Conservation (phyloP, 2,329 filamentous ascomycete species). For the Epichloe baconii region DNA sequence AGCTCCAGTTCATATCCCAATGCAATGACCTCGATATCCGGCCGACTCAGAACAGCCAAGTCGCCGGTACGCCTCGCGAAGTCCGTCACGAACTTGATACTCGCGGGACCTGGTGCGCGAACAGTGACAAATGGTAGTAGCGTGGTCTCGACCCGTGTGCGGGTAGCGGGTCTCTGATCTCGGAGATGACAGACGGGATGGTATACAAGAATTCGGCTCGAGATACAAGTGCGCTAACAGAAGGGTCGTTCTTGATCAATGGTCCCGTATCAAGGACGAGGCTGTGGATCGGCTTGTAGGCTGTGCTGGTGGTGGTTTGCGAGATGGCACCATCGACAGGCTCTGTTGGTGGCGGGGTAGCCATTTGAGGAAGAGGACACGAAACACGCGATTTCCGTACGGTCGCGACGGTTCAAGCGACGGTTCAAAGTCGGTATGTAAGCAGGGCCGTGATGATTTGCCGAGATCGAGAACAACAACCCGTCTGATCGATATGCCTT, state of each 20-base stretch:
- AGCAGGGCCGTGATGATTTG: too few relatives aligned
- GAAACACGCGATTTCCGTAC: not conserved
- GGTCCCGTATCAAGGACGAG: conserved; percentile 85
- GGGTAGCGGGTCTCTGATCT: conserved; percentile 79
- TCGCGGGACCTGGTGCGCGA: conserved; percentile 60
- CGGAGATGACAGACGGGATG: conserved; percentile 70
- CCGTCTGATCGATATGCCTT: too few relatives aligned
- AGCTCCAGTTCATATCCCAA: conserved; percentile 90
- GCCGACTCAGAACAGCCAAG: conserved; percentile 70
- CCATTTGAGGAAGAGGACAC: not conserved
- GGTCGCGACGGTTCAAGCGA: not conserved
- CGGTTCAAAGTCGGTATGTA: not conserved
- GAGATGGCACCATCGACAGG: conserved; percentile 4
- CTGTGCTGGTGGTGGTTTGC: conserved; percentile 2
- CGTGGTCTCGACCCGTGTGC: conserved; percentile 68
- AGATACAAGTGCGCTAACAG: conserved; percentile 67
- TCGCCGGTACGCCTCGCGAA: conserved; percentile 89
- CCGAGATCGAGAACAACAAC: too few relatives aligned
- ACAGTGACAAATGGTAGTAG: conserved; percentile 75
- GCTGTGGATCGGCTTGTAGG: conserved; percentile 58
- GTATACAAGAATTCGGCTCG: conserved; percentile 70
- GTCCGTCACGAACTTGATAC: conserved; percentile 64
- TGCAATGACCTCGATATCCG: conserved; percentile 81
- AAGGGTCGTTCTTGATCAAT: conserved; percentile 83
- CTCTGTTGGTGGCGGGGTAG: conserved; percentile 4